These are phyloP conservation scores for Stagonosporopsis vannaccii DNA, from an alignment of 2,329 filamentous ascomycete genomes.

Conservation along the genomic window DNA sequence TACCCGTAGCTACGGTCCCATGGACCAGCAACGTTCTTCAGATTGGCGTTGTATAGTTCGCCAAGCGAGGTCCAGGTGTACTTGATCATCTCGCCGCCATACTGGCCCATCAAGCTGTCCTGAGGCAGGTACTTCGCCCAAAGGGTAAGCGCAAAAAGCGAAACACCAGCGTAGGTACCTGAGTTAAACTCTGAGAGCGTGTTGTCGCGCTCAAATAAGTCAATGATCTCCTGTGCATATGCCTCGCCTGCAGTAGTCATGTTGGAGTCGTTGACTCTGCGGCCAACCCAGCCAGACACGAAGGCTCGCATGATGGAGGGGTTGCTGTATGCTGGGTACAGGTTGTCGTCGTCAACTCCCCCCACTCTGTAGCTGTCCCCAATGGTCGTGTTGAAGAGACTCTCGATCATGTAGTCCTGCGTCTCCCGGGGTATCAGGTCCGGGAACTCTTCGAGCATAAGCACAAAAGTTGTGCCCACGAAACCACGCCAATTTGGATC, in stretches of 20 bases:
- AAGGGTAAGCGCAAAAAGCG: conserved; percentile 64
- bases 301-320: conserved; percentile 69
- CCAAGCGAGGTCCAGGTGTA: conserved; percentile 62
- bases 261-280: conserved; percentile 61
- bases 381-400: conserved; percentile 62
- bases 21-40: conserved; percentile 69
- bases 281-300: conserved; percentile 65
- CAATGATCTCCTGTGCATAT: conserved; percentile 64
- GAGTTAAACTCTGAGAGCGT: conserved; percentile 70
- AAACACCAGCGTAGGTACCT: conserved; percentile 69
- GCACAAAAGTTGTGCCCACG: conserved; percentile 65
- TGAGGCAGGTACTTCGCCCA: conserved; percentile 67
- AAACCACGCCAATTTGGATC: conserved; percentile 72
- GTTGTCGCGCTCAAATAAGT: conserved; percentile 62
- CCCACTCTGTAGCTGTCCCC: conserved; percentile 70
- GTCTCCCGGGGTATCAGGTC: conserved; percentile 54
- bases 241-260: conserved; percentile 65
- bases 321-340: conserved; percentile 69
- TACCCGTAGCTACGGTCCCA: conserved; percentile 71
- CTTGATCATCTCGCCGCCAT: conserved; percentile 60
- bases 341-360: conserved; percentile 65
- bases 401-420: conserved; percentile 58
- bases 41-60: conserved; percentile 63
- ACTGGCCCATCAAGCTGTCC: conserved; percentile 61
- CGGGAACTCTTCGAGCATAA: conserved; percentile 66